phyloP scores from a whole-genome alignment of 2,329 filamentous ascomycete genomes.

The Venturia oleaginea region DNA sequence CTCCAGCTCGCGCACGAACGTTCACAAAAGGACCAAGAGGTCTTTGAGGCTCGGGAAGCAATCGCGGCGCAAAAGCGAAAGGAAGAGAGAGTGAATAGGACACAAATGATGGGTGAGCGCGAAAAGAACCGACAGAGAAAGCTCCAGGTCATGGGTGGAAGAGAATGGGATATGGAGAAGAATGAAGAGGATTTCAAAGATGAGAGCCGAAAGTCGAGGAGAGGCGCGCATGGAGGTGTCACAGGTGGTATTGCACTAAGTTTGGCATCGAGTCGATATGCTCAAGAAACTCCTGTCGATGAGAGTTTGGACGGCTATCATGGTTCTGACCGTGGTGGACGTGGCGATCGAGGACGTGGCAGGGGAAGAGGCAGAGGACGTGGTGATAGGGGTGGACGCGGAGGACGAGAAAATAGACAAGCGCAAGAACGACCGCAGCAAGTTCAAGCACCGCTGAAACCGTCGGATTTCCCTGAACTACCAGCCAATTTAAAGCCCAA shows the following conservation, averaged over 20 bases:
- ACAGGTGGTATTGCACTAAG: slow-evolving; percentile 24
- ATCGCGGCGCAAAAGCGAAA: slow-evolving; percentile 41
- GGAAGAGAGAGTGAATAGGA: slow-evolving; percentile 42
- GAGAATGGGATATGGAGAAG: slow-evolving; percentile 57
- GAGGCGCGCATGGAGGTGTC: slow-evolving; percentile 45
- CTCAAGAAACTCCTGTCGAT: slow-evolving; percentile 19
- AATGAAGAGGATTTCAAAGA: slow-evolving; percentile 44
- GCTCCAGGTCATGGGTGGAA: slow-evolving; percentile 46
- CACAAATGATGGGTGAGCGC: slow-evolving; percentile 53
- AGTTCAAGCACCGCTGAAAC: slow-evolving; percentile 26
- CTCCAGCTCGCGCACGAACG: slow-evolving; percentile 52
- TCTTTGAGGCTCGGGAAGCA: slow-evolving; percentile 55
- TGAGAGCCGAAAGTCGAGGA: slow-evolving; percentile 35
- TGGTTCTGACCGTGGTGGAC: slow-evolving; percentile 21
- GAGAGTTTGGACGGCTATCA: slow-evolving; percentile 21
- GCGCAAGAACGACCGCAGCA: slow-evolving; percentile 10
- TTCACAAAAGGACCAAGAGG: slow-evolving; percentile 58
- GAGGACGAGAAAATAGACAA: slow-evolving; percentile 18
- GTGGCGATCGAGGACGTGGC: slow-evolving; percentile 26
- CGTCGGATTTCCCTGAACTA: slow-evolving; percentile 39
- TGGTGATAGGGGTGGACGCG: slow-evolving; percentile 24
- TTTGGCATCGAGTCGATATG: slow-evolving; percentile 3
- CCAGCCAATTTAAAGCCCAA: slow-evolving; percentile 20
- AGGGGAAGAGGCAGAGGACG: slow-evolving; percentile 24
- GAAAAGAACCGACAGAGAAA: slow-evolving; percentile 53